Percentiles rank a stretch among this genome's conserved stretches.
These are phyloP conservation scores for Nakazawaea wickerhamii DNA, from an alignment of 805 yeast genomes.

Conservation along the genomic window DNA sequence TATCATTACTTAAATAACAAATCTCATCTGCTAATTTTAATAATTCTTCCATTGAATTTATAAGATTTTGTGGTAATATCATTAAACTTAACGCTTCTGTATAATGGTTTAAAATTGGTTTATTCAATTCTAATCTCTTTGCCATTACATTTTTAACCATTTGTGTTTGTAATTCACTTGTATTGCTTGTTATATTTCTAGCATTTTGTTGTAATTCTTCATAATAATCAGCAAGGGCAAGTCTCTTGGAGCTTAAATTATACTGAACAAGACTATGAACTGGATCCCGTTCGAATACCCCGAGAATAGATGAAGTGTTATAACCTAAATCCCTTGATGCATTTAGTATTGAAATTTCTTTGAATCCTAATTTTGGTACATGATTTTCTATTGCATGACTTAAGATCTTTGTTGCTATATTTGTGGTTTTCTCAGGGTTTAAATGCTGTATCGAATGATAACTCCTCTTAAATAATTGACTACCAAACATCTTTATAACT, in stretches of 20 bases:
- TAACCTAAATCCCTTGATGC: conserved; percentile 36
- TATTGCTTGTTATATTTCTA: too few species aligned
- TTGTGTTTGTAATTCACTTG: conserved; percentile 8
- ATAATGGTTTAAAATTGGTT: conserved; percentile 38
- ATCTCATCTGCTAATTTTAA: conserved; percentile 79
- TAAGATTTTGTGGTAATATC: conserved; percentile 58
- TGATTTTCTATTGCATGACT: conserved; percentile 23
- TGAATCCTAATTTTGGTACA: conserved; percentile 44
- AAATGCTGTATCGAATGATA: conserved; percentile 34
- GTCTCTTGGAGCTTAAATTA: conserved; percentile 42
- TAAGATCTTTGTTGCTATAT: conserved; percentile 35
- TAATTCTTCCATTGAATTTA: conserved; percentile 57
- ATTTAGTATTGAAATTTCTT: conserved; percentile 31
- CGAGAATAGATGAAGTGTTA: conserved; percentile 36
- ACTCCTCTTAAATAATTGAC: conserved; percentile 28
- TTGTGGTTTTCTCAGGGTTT: conserved; percentile 26
- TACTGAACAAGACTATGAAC: conserved; percentile 30
- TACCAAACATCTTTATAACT: background rate
- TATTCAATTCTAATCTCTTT: conserved; percentile 46
- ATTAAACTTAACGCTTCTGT: conserved; percentile 54
- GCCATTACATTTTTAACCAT: conserved; percentile 28
- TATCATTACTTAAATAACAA: conserved; percentile 73
- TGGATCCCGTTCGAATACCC: conserved; percentile 32
- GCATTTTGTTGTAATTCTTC: conserved; percentile 16
- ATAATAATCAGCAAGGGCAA: conserved; percentile 28